Percentiles rank a stretch among this genome's conserved stretches.
Evolutionary conservation across 441 rosid genomes (phyloP).

Genomic region (Isatis lusitanica): DNA sequence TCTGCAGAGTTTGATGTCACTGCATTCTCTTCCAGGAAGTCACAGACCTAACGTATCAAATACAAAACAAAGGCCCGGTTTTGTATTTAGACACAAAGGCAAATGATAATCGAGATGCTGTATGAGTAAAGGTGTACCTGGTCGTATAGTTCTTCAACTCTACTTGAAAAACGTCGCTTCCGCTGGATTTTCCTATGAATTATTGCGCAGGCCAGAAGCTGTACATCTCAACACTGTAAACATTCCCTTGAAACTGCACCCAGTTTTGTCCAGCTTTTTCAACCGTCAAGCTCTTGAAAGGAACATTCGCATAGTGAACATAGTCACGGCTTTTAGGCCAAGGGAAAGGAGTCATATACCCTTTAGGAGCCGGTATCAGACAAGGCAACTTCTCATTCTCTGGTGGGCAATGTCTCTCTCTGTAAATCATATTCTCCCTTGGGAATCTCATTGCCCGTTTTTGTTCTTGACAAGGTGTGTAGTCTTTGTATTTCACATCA

Average conservation of each 20-base stretch:
- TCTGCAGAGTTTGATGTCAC: constrained; percentile 48
- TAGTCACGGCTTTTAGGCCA: constrained; percentile 81
- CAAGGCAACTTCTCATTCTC: constrained; percentile 61
- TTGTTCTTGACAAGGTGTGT: constrained; percentile 78
- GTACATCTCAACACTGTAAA: constrained; percentile 59
- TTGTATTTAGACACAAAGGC: not conserved
- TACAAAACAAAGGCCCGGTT: not conserved
- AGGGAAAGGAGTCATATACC: constrained; percentile 63
- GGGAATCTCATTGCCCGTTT: constrained; percentile 69
- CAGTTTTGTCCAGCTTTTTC: constrained; percentile 67
- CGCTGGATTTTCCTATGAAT: constrained; percentile 47
- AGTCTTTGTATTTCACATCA: constrained; percentile 53
- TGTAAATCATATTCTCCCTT: constrained; percentile 65
- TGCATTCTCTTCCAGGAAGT: constrained; percentile 87
- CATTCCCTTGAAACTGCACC: constrained; percentile 65
- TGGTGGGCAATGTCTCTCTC: constrained; percentile 70
- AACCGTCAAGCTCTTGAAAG: constrained; percentile 60
- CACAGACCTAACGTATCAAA: constrained; percentile 56
- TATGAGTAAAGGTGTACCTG: constrained; percentile 49
- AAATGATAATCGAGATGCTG: constrained; percentile 6
- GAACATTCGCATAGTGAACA: constrained; percentile 68
- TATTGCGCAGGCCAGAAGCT: constrained; percentile 56
- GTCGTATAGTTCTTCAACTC: constrained; percentile 67
- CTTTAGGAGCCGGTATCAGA: constrained; percentile 74
- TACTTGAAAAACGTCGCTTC: constrained; percentile 44